Evolutionary conservation across 2,329 filamentous ascomycete genomes (phyloP), one percentile per base, ranked within the genome.

Genomic region (Onygenales sp.): DNA sequence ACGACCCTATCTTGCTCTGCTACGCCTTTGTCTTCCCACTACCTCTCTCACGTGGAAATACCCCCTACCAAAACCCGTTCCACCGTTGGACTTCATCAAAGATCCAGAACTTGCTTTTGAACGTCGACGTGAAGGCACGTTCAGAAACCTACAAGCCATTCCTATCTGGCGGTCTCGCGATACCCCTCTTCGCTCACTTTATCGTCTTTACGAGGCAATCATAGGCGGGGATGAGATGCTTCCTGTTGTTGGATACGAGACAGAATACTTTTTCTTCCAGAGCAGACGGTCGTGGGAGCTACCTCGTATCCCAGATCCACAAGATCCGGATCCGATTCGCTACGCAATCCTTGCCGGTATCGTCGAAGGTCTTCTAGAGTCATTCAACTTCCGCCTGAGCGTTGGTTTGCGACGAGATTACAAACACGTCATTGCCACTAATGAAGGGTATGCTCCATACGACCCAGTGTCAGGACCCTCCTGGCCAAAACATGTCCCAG

Each of bases 291-390:
- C 57, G 37, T 66, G 62, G 63, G 42, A 52, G 31, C 49, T 63
- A 6, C 21, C 54, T 37, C 54, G 51, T 13, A 61, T 66, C 27
- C 62, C 59, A 7, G 64, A 66, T 37, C 64, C 64, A 4, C 34
- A 40, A 6, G 63, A 64, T 42, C 44, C 52, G 7, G 57, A 64
- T 56, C 62, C 61, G n/a, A 52, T 64, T 49, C 59, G 62, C 27
- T 64, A 65, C 48, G 62, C 63, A 9, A 57, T 64, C 39, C 52
- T 65, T 40, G 62, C 62, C 8, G 60, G 59, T 46, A 55, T 65
- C 8, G 51, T 57, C 3, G 62, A 65, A 33, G 56, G 57, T 17
- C 39, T 64, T 36, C 56, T 55, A 4, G 45, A 57, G 9, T 56
- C 62, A 6, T 61, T 64, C 39, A 65, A 65, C 43, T 64, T 59